Conservation (phyloP, 352 stramenopile genomes). For the Pythium scleroteichum region DNA sequence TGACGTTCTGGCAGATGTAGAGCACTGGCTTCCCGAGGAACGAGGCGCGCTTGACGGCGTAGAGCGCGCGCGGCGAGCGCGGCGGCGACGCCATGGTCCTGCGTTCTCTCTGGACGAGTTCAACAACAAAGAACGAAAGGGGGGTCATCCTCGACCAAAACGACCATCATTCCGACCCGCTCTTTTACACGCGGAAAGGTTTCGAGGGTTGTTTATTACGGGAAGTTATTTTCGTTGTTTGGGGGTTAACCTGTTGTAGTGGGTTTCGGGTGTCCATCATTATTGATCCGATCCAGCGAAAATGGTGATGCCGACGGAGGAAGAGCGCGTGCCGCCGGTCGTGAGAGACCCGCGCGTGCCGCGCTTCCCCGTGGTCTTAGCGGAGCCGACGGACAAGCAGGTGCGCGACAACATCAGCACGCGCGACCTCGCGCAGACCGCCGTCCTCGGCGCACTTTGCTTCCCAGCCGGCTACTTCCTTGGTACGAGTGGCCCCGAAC, state of each 20-base stretch:
- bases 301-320: slow-evolving; percentile 22
- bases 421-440: slow-evolving; percentile 48
- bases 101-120: slow-evolving; percentile 9
- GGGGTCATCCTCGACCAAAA: slow-evolving; percentile 27
- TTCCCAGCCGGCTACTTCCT: slow-evolving; percentile 79
- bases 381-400: slow-evolving; percentile 59
- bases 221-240: too few species aligned
- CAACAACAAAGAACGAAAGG: slow-evolving; percentile 18
- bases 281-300: too few species aligned
- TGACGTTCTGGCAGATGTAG: slow-evolving; percentile 97
- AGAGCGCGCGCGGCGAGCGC: slow-evolving; percentile 37
- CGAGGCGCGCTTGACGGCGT: slow-evolving; percentile 73
- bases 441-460: slow-evolving; percentile 40
- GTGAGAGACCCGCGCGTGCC: slow-evolving; percentile 63
- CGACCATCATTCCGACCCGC: slow-evolving; percentile 26
- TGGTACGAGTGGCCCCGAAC: slow-evolving; percentile 39
- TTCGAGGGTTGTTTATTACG: too few species aligned
- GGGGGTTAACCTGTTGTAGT: too few species aligned
- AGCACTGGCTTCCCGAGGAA: slow-evolving; percentile 80
- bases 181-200: too few species aligned
- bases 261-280: too few species aligned
- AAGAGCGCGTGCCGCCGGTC: slow-evolving; percentile 39
- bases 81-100: background rate
- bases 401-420: slow-evolving; percentile 56
- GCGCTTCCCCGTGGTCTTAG: slow-evolving; percentile 68